Evolutionary conservation across 306 rosid species (phyloP).

Genomic region (Fagus sylvatica): DNA sequence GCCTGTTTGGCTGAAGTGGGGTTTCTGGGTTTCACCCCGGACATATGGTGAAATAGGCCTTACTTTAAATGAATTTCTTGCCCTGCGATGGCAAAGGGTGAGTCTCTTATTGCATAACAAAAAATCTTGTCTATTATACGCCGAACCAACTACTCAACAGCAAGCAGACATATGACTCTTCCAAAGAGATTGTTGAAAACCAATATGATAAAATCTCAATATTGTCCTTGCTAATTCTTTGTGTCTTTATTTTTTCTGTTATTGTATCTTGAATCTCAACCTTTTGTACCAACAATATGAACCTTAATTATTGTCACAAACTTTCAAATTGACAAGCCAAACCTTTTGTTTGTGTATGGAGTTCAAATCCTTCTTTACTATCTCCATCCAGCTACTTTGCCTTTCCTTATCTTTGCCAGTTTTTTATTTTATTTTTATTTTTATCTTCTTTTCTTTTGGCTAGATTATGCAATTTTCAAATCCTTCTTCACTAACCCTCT

Average conservation of each 20-base stretch:
- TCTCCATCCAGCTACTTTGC: too few relatives aligned
- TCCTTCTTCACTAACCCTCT: too few relatives aligned
- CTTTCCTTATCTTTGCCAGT: not conserved
- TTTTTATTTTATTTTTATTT: too few relatives aligned
- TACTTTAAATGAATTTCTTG: conserved; percentile 34
- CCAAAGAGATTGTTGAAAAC: not conserved
- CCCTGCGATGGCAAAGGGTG: conserved; percentile 38
- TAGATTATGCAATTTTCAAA: not conserved
- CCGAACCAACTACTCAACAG: not conserved
- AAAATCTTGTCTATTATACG: not conserved
- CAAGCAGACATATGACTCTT: not conserved
- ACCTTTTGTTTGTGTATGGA: too few relatives aligned
- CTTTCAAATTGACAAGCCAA: too few relatives aligned
- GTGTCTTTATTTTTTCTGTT: too few relatives aligned
- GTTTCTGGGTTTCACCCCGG: conserved; percentile 36
- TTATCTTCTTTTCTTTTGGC: not conserved
- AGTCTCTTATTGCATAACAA: not conserved
- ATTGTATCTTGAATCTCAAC: too few relatives aligned
- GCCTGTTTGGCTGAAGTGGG: conserved; percentile 40
- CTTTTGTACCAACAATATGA: too few relatives aligned
- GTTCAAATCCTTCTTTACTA: too few relatives aligned
- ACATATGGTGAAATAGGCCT: conserved; percentile 39
- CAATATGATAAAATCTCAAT: too few relatives aligned
- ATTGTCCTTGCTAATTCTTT: too few relatives aligned
- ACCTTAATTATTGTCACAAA: too few relatives aligned